Evolutionary conservation across 768 basidiomycete species (phyloP).

Genomic region (Rhodotorula sphaerocarpa): DNA sequence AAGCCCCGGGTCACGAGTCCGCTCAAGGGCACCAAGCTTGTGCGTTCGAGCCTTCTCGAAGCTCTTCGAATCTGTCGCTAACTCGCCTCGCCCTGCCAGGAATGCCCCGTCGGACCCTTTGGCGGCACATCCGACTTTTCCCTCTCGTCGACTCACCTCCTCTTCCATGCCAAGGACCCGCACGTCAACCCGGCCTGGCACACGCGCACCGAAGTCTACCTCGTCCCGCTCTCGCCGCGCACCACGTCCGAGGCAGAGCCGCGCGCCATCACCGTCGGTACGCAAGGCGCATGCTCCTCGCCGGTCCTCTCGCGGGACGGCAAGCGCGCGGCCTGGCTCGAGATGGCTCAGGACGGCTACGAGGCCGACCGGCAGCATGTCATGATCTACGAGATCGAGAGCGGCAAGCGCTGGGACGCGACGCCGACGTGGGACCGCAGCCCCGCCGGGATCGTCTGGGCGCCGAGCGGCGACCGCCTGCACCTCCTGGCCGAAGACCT

Average conservation of each 20-base stretch:
- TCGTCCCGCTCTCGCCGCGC: slow-evolving; percentile 51
- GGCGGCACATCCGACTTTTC: slow-evolving; percentile 77
- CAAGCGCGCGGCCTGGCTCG: slow-evolving; percentile 73
- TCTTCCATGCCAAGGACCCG: slow-evolving; percentile 81
- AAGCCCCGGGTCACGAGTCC: slow-evolving; percentile 11
- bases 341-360: slow-evolving; percentile 77
- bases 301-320: slow-evolving; percentile 63
- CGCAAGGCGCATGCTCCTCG: slow-evolving; percentile 71
- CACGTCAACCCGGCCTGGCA: slow-evolving; percentile 59
- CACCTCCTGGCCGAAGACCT: slow-evolving; percentile 70
- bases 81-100: slow-evolving; percentile 37
- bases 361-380: slow-evolving; percentile 67
- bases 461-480: slow-evolving; percentile 20
- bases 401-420: slow-evolving; percentile 60
- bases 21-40: slow-evolving; percentile 15
- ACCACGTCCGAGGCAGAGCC: slow-evolving; percentile 45
- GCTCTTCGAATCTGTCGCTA: no score
- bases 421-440: slow-evolving; percentile 82
- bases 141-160: slow-evolving; percentile 58
- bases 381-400: slow-evolving; percentile 65
- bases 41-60: slow-evolving; percentile 47
- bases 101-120: slow-evolving; percentile 65
- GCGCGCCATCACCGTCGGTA: slow-evolving; percentile 69
- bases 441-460: slow-evolving; percentile 30
- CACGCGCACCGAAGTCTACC: slow-evolving; percentile 80